Base-by-base conservation (phyloP, 1,139 yeast genomes). In the Yamadazyma diospyri region DNA sequence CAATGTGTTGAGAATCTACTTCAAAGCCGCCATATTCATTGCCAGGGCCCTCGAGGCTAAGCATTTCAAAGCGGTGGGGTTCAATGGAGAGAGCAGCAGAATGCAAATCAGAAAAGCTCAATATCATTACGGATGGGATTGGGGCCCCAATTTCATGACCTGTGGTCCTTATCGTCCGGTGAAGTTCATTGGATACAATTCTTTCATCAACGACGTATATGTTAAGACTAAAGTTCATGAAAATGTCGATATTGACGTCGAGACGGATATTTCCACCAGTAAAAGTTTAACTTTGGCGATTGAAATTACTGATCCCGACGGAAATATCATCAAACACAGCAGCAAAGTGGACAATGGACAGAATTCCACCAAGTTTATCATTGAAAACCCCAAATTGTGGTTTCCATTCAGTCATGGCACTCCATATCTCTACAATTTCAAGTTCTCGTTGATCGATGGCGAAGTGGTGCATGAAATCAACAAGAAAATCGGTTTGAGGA, bases 81-180 rank as follows among this genome's bases (percentile, higher is more conserved):
- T 53, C 43, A 69, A 65, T 42, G 75, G 73, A 3, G 72, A 66
- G 25, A 38, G 59, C 7, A 47, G 58, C 25, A 50, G 78, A 22
- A 49, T 65, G 24, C 61, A 68, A 36, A 61, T 65, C 6, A 51
- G 78, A 37, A 72, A 72, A 45, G 73, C 78, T 0, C 78, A 70
- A 44, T 72, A 70, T 43, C 76, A 72, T 38, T 73, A 57, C 45
- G 78, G 78, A 3, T 73, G 78, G 78, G 78, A 73, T 47, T 73
- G 78, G 78, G 78, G 77, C 6, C 78, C 77, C 6, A 47, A 54
- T 2, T 45, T 69, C 30, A 52, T 68, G 43, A 59, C 70, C 8
- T 65, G 72, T 46, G 77, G 77, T 5, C 71, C 72, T 5, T 69
- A 55, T 44, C 54, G 55, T 37, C 72, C 71, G 0, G 55, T 70